Evolutionary conservation across 2,329 filamentous ascomycete genomes (phyloP), one percentile per base, ranked within the genome.

Genomic region (Microascus cirrosus): DNA sequence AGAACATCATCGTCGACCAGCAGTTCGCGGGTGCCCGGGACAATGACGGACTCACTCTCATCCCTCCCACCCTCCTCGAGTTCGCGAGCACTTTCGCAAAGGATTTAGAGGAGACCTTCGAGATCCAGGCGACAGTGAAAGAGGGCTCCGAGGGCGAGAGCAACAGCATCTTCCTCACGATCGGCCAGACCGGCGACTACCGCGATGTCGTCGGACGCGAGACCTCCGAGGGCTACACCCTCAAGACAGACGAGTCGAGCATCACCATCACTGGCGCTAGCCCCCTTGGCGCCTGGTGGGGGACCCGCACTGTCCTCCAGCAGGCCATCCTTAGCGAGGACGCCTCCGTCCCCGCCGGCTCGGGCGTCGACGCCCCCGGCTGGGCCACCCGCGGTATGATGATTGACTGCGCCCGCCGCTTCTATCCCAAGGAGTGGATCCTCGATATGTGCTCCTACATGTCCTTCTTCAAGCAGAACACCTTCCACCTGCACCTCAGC

Each of bases 401-500:
- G 67, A 69, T 84, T 3, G 81, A 84, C 58, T 74, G 69, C 3
- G 81, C 73, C 1, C 73, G 81, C 2, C 79, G 83, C 63, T 84
- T 75, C 65, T 84, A 83, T 61, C 76, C 80, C 0, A 69, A 73
- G 7, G 69, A 74, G 15, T 83, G 82, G 60, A 63, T 84, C 18
- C 71, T 74, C 48, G 80, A 83, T n/a, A 68, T 84, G 61, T 84
- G 81, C 66, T 73, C 76, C 0, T 84, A 83, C 65, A 76, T 81
- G 61, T 83, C 80, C 32, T 83, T 80, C 64, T 84, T 81, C 69
- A 84, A 84, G 63, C 76, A 83, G 61, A 83, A 82, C 61, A 76
- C 75, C 1, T 78, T 84, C 56, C 81, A 84, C 52, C 66, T 83
- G 20, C 81, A 84, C 63, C 70, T 82, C 3, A 81, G 75, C 60